A percentile compares a stretch with the other conserved stretches of the same genome.
Evolutionary conservation across 139 green algal genomes (phyloP).

Genomic region (Tetradesmus lagerheimii): DNA sequence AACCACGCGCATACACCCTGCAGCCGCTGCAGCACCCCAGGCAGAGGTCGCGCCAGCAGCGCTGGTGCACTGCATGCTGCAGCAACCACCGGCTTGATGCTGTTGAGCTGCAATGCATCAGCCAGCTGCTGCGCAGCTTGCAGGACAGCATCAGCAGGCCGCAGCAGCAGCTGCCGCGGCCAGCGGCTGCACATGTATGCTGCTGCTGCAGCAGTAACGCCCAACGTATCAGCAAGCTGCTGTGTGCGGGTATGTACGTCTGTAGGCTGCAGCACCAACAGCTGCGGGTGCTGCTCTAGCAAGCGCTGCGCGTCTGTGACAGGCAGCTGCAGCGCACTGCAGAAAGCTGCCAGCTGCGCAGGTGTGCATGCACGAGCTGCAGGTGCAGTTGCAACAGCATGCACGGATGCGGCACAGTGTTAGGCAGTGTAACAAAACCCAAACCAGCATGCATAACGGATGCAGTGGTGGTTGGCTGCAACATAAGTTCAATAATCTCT

Average conservation of each 20-base stretch:
- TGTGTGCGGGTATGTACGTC: not conserved
- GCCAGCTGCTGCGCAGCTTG: conserved; percentile 31
- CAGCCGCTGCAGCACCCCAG: not conserved
- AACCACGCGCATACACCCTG: conserved; percentile 15
- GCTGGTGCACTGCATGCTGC: conserved; percentile 31
- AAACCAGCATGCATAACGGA: not conserved
- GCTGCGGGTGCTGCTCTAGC: conserved; percentile 30
- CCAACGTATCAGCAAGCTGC: conserved; percentile 17
- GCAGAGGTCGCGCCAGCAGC: conserved; percentile 38
- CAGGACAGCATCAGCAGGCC: not conserved
- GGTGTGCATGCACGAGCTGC: conserved; percentile 37
- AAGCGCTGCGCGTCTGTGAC: conserved; percentile 38
- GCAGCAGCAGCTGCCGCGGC: conserved; percentile 46
- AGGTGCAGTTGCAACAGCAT: not conserved
- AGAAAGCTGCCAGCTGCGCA: conserved; percentile 36
- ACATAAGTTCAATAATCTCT: no score
- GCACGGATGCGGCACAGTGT: not conserved
- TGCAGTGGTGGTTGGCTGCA: not conserved
- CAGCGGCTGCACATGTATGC: conserved; percentile 46
- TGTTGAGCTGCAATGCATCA: not conserved
- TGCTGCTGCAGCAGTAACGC: conserved; percentile 7
- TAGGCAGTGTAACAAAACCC: not conserved
- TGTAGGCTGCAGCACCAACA: conserved; percentile 9
- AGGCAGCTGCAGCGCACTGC: conserved; percentile 18
- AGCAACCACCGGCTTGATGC: not conserved